A percentile compares a stretch with the other conserved stretches of the same genome.
phyloP scores from a whole-genome alignment of 2,329 filamentous ascomycete genomes.

The Ophiognomonia clavigignenti-juglandacearum region DNA sequence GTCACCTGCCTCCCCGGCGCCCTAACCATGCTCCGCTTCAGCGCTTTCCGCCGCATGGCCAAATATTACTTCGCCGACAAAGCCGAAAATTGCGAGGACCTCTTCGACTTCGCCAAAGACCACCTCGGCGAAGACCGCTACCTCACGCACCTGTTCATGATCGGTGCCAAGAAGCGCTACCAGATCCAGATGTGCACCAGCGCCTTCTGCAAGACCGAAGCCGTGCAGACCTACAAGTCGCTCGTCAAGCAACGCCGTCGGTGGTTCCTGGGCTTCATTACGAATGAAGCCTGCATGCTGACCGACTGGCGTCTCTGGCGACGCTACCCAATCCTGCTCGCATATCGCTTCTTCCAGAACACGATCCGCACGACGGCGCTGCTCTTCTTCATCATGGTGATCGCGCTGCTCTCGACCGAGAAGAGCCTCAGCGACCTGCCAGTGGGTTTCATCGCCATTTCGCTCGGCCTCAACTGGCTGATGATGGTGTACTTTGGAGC shows the following conservation, averaged over 20 bases:
- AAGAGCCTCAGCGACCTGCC: conserved; percentile 75
- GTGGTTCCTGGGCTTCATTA: conserved; percentile 97
- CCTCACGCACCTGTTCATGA: conserved; percentile 99
- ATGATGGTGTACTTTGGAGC: conserved; percentile 95
- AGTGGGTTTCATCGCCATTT: conserved; percentile 89
- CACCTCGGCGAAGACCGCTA: conserved; percentile 94
- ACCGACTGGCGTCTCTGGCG: conserved; percentile 91
- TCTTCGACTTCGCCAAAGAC: conserved; percentile 95
- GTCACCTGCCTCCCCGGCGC: conserved; percentile 94
- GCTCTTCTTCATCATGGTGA: conserved; percentile 88
- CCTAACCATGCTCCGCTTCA: conserved; percentile 93
- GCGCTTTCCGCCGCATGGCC: conserved; percentile 92
- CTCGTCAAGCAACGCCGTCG: conserved; percentile 90
- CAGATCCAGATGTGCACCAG: conserved; percentile 98
- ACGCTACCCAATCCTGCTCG: conserved; percentile 78
- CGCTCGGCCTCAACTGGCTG: conserved; percentile 86
- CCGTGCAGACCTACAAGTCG: conserved; percentile 80
- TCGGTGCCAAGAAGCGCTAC: conserved; percentile 85
- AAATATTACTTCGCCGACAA: conserved; percentile 99
- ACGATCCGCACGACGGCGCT: conserved; percentile 92
- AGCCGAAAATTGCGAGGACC: conserved; percentile 87
- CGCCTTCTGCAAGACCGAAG: conserved; percentile 97
- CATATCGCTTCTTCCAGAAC: conserved; percentile 92
- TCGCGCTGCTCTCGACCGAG: conserved; percentile 80
- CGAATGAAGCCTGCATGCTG: conserved; percentile 97